A percentile compares a stretch with the other conserved stretches of the same genome.
Conservation (phyloP, 1,139 yeast species). For the Kazachstania sp. region DNA sequence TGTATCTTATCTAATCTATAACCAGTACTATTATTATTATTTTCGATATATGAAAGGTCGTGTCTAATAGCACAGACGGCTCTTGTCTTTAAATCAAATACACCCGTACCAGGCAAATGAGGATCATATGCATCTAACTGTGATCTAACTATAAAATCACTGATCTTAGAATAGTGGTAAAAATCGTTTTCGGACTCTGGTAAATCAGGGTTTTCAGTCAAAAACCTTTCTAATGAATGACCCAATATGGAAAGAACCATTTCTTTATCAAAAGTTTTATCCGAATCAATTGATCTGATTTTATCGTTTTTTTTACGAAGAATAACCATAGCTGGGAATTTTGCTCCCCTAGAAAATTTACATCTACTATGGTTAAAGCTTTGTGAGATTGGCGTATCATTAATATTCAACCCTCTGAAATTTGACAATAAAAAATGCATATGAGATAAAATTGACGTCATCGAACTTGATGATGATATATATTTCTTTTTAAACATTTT, state of each 20-base stretch:
- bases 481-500: slow-evolving; percentile 36
- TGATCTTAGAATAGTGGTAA: slow-evolving; percentile 68
- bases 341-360: slow-evolving; percentile 32
- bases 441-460: slow-evolving; percentile 70
- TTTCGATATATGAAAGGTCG: slow-evolving; percentile 59
- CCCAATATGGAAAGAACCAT: slow-evolving; percentile 73
- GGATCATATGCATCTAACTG: slow-evolving; percentile 80
- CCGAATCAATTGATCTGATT: slow-evolving; percentile 61
- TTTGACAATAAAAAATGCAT: slow-evolving; percentile 64
- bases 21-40: slow-evolving; percentile 43
- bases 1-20: slow-evolving; percentile 55
- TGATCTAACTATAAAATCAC: slow-evolving; percentile 71
- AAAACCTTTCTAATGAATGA: slow-evolving; percentile 61
- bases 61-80: slow-evolving; percentile 83
- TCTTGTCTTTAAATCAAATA: slow-evolving; percentile 85
- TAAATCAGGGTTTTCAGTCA: slow-evolving; percentile 40
- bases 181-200: slow-evolving; percentile 8
- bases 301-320: slow-evolving; percentile 34
- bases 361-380: slow-evolving; percentile 32
- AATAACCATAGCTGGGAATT: slow-evolving; percentile 38
- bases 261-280: slow-evolving; percentile 60
- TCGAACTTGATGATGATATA: slow-evolving; percentile 78
- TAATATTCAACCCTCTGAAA: slow-evolving; percentile 43
- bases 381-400: slow-evolving; percentile 35
- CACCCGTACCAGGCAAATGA: slow-evolving; percentile 80